Evolutionary conservation across 805 yeast species (phyloP).

Genomic region (Yamadazyma ubonensis): DNA sequence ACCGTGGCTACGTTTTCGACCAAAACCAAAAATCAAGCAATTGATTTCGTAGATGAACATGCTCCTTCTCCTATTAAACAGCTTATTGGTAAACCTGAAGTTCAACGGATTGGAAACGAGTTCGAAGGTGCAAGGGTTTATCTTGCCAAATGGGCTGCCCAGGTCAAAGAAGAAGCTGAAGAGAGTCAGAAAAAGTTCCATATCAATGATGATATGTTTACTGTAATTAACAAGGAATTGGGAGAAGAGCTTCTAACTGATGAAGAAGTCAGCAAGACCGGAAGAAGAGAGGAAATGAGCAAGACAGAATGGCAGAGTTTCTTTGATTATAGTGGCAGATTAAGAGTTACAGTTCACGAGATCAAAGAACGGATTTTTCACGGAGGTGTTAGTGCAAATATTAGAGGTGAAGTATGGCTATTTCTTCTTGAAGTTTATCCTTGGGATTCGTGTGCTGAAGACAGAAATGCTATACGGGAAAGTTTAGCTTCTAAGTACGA

Average conservation of each 20-base stretch:
- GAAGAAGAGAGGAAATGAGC: conserved; percentile 66
- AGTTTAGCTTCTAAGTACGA: conserved; percentile 61
- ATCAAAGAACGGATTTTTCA: conserved; percentile 84
- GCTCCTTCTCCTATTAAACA: conserved; percentile 61
- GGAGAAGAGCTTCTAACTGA: conserved; percentile 60
- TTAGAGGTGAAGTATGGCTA: conserved; percentile 79
- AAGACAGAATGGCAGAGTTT: conserved; percentile 78
- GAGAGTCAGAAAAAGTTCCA: conserved; percentile 51
- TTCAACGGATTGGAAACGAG: conserved; percentile 76
- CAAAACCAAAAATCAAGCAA: conserved; percentile 49
- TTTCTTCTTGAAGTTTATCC: conserved; percentile 81
- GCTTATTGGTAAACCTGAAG: conserved; percentile 74
- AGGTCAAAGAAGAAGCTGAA: conserved; percentile 87
- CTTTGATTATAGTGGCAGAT: conserved; percentile 76
- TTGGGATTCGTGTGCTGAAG: conserved; percentile 78
- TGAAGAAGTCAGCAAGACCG: conserved; percentile 57
- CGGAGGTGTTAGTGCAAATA: conserved; percentile 67
- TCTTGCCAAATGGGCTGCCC: conserved; percentile 94
- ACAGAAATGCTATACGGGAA: conserved; percentile 57
- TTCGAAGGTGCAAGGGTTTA: conserved; percentile 91
- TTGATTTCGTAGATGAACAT: conserved; percentile 61
- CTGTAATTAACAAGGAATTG: conserved; percentile 56
- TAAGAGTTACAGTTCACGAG: conserved; percentile 71
- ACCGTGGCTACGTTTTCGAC: conserved; percentile 76
- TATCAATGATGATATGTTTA: conserved; percentile 60